A percentile compares a stretch with the other conserved stretches of the same genome.
Evolutionary conservation across 208 protist species (phyloP).

Genomic region (Strigomonas culicis): DNA sequence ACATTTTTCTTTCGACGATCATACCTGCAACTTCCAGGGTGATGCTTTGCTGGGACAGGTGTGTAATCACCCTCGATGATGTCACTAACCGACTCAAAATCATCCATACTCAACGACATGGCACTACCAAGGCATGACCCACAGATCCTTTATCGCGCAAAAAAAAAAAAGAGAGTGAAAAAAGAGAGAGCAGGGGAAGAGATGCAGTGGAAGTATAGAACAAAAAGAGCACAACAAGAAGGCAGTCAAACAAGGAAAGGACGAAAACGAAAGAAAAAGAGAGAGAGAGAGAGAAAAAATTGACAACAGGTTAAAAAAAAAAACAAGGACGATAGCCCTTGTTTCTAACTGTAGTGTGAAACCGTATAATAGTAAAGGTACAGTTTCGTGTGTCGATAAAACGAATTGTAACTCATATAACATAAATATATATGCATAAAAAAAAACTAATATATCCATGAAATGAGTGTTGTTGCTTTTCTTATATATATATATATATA

Average conservation of each 20-base stretch:
- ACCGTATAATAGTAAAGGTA: too few species aligned
- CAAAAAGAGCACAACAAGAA: background rate
- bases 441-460: background rate
- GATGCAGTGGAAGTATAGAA: background rate
- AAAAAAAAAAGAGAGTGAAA: background rate
- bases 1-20: background rate
- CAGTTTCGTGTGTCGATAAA: too few species aligned
- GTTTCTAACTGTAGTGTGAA: constrained; percentile 7
- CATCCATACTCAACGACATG: too few species aligned
- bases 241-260: constrained; percentile 4
- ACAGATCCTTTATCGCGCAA: background rate
- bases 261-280: constrained; percentile 5
- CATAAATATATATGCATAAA: background rate
- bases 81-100: too few species aligned
- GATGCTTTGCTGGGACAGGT: too few species aligned
- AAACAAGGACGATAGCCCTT: constrained; percentile 9
- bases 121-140: too few species aligned
- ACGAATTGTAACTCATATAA: background rate
- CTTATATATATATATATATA: background rate
- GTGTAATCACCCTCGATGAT: too few species aligned
- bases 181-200: background rate
- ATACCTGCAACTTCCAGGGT: background rate
- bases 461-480: background rate
- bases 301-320: constrained; percentile 19
- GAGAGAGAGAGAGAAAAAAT: constrained; percentile 5